Evolutionary conservation across 306 rosid genomes (phyloP).

Genomic region (Vigna reflexopilosa): DNA sequence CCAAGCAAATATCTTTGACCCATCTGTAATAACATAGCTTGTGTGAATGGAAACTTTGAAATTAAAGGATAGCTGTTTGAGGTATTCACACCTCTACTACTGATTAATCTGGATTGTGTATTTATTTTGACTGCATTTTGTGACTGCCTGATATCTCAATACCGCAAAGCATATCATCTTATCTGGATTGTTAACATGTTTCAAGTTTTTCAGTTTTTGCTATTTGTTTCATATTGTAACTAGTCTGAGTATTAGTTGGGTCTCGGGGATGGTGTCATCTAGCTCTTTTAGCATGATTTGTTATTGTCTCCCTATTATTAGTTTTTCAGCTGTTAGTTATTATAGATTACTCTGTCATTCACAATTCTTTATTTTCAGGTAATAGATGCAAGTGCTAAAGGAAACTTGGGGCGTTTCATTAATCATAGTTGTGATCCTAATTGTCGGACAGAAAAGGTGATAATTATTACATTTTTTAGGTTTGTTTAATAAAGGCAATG

Average conservation of each 20-base stretch:
- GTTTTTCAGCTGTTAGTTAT: neutral
- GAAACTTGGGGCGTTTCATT: slow-evolving; percentile 98
- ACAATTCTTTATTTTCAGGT: slow-evolving; percentile 68
- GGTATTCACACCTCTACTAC: neutral
- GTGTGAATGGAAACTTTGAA: neutral
- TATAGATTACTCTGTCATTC: slow-evolving; percentile 22
- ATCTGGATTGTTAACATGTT: neutral
- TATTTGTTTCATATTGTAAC: slow-evolving; percentile 16
- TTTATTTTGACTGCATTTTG: slow-evolving; percentile 19
- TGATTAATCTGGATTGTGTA: slow-evolving; percentile 7
- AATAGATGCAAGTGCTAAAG: slow-evolving; percentile 97
- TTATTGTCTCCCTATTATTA: neutral
- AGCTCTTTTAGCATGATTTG: slow-evolving; percentile 21
- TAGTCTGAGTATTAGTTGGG: slow-evolving; percentile 20
- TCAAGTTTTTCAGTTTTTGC: slow-evolving; percentile 2
- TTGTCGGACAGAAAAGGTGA: slow-evolving; percentile 98
- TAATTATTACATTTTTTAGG: slow-evolving; percentile 8
- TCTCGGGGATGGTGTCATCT: slow-evolving; percentile 2
- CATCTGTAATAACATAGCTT: neutral
- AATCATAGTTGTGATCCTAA: slow-evolving; percentile 99
- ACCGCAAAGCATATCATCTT: neutral
- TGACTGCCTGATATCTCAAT: neutral
- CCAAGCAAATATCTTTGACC: neutral
- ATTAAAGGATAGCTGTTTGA: neutral
- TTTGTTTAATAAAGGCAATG: neutral